Evolutionary conservation across 2,329 filamentous ascomycete genomes (phyloP).

Genomic region (Penicillium sp.): DNA sequence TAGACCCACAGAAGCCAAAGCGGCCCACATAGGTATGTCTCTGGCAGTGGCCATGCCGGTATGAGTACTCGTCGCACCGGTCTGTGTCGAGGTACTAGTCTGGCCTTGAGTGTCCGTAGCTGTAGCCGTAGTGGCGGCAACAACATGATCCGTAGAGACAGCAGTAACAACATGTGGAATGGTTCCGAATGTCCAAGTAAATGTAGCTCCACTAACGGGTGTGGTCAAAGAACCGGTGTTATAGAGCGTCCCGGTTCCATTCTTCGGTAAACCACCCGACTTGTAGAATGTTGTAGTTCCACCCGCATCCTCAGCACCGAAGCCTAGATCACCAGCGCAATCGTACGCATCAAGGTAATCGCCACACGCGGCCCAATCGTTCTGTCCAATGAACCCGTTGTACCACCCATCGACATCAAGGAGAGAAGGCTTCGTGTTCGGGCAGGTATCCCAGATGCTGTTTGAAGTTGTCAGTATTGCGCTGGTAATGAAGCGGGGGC

Average conservation of each 20-base stretch:
- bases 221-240: constrained; percentile 13
- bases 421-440: constrained; percentile 10
- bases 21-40: neutral
- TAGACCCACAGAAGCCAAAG: neutral
- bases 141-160: constrained; percentile 1
- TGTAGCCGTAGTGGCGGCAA: neutral
- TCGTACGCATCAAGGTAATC: constrained; percentile 10
- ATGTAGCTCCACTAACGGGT: constrained; percentile 15
- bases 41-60: neutral
- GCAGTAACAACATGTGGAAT: constrained; percentile 7
- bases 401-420: constrained; percentile 8
- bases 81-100: neutral
- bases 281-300: constrained; percentile 10
- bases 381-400: neutral
- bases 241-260: constrained; percentile 14
- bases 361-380: constrained; percentile 14
- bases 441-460: constrained; percentile 14
- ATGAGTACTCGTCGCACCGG: neutral
- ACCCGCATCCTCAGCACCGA: constrained; percentile 6
- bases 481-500: neutral
- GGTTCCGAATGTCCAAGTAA: constrained; percentile 13
- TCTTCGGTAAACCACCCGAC: constrained; percentile 7
- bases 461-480: neutral
- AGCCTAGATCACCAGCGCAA: constrained; percentile 15
- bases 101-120: neutral